Conservation (phyloP, 1,284 basidiomycete species). For the Boletellus dicymbophilus region DNA sequence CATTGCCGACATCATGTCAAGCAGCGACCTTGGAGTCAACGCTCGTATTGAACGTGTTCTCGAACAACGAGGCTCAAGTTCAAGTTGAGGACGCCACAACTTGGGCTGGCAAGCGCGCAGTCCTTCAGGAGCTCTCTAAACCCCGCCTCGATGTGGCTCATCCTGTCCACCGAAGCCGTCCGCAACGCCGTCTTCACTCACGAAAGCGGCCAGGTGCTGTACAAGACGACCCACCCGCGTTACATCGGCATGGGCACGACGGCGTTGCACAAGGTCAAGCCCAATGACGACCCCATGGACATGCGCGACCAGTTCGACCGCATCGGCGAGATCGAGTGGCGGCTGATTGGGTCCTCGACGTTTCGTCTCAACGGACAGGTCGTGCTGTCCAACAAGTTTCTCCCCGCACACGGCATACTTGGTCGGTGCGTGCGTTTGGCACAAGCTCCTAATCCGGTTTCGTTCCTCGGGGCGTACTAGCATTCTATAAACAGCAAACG, state of each 20-base stretch:
- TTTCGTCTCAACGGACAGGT: conserved; percentile 19
- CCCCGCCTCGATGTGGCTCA: conserved; percentile 20
- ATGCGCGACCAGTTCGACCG: conserved; percentile 29
- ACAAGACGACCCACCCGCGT: conserved; percentile 29
- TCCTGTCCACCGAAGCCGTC: conserved; percentile 19
- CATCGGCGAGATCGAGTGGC: conserved; percentile 31
- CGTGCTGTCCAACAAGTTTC: conserved; percentile 26
- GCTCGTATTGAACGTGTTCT: too few species aligned
- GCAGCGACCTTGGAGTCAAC: too few species aligned
- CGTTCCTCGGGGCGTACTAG: not conserved
- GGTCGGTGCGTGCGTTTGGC: conserved; percentile 25
- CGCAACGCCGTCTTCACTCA: conserved; percentile 25
- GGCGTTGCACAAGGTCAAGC: conserved; percentile 25
- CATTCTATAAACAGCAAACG: conserved; percentile 21
- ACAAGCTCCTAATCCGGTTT: too few species aligned
- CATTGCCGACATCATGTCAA: too few species aligned
- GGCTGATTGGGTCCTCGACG: conserved; percentile 21
- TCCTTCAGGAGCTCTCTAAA: not conserved
- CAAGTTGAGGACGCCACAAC: too few species aligned
- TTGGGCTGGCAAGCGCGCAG: too few species aligned
- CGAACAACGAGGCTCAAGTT: too few species aligned
- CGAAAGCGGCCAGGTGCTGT: conserved; percentile 28
- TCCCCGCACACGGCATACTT: conserved; percentile 25
- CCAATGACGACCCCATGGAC: conserved; percentile 23
- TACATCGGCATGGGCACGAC: conserved; percentile 20